phyloP scores from a whole-genome alignment of 2,329 filamentous ascomycete species.

The Calonectria hawksworthii region DNA sequence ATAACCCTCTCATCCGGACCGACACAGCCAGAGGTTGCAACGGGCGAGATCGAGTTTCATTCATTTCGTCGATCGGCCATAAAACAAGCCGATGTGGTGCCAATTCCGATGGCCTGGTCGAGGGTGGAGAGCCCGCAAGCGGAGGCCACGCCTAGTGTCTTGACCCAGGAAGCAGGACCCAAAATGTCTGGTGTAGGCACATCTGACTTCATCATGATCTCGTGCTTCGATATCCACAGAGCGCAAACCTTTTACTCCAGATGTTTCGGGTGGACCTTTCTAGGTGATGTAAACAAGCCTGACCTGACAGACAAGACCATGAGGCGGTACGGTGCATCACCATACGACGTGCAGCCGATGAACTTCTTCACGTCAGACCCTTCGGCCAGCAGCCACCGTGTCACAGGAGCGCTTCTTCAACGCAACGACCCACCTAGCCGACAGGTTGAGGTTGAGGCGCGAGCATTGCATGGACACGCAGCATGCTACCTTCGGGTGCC shows the following conservation, averaged over 20 bases:
- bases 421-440: background rate
- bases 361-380: constrained; percentile 38
- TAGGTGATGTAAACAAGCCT: constrained; percentile 39
- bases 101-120: constrained; percentile 2
- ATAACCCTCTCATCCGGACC: background rate
- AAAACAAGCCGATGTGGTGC: constrained; percentile 2
- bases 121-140: background rate
- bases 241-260: constrained; percentile 40
- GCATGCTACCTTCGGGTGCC: constrained; percentile 41
- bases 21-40: background rate
- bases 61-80: background rate
- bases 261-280: constrained; percentile 44
- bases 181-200: background rate
- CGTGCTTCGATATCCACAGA: constrained; percentile 40
- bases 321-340: constrained; percentile 41
- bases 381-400: background rate
- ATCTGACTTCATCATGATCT: constrained; percentile 41
- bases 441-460: background rate
- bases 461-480: background rate
- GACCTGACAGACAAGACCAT: constrained; percentile 23
- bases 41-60: background rate
- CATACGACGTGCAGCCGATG: constrained; percentile 41
- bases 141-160: background rate
- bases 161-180: background rate
- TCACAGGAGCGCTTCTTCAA: constrained; percentile 39